Conservation (phyloP, 345 rosid genomes). For the Cardamine chenopodiifolia region DNA sequence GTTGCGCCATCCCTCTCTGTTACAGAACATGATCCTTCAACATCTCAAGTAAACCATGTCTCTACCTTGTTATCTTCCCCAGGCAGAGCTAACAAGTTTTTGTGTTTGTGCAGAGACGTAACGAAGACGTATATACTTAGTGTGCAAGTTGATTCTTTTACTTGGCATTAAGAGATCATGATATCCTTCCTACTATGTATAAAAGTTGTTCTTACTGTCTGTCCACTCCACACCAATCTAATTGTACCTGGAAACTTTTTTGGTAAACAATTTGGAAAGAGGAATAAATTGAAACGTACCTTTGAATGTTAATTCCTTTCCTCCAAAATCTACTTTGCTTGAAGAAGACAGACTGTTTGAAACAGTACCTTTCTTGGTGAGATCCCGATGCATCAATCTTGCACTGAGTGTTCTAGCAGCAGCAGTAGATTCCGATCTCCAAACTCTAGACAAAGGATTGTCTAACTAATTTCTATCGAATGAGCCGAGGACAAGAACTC, state of each 20-base stretch:
- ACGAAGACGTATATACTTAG: constrained; percentile 49
- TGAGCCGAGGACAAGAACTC: background rate
- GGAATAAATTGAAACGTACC: background rate
- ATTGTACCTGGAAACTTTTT: constrained; percentile 5
- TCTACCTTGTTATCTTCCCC: background rate
- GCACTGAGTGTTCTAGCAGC: background rate
- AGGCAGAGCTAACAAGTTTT: background rate
- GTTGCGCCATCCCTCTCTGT: constrained; percentile 67
- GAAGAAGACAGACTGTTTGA: background rate
- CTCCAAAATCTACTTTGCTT: background rate
- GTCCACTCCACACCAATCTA: constrained; percentile 22
- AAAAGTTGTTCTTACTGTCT: background rate
- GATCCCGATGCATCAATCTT: background rate
- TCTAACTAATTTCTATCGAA: background rate
- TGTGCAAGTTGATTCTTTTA: constrained; percentile 17
- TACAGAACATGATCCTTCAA: constrained; percentile 70
- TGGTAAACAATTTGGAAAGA: background rate
- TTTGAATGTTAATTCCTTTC: background rate
- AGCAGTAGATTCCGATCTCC: background rate
- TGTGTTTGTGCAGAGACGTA: constrained; percentile 58
- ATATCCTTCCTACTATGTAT: background rate
- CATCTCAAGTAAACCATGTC: constrained; percentile 65
- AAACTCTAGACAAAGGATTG: background rate
- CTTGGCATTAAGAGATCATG: constrained; percentile 2
- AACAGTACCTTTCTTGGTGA: background rate